Base-by-base conservation (phyloP, 2,329 filamentous ascomycete genomes). In the Albophoma yamanashiensis region DNA sequence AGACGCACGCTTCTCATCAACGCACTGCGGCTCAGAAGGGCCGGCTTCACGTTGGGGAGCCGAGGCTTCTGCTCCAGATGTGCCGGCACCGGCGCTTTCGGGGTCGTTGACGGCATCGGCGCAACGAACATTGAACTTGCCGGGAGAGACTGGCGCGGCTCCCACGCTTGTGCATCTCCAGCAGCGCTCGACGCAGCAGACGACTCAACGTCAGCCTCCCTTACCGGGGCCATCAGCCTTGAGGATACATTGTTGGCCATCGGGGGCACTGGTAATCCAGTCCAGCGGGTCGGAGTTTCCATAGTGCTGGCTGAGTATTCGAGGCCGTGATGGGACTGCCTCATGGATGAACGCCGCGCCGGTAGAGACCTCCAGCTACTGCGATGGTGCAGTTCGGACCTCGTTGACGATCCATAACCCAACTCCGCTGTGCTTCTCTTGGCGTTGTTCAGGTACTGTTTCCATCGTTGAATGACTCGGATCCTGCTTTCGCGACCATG, bases 241-340 rank as follows among this genome's bases (percentile, higher is more conserved):
- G 68, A 59, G 12, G 66, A 62, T 27, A 70, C 45, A 2, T 67
- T 65, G 38, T 71, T 73, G 8, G 71, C 67, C 62, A 75, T 70
- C 11, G 36, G 36, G 6, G 74, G 70, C 38, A 74, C 69, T 8
- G 74, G 69, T 57, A 74, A 69, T 4, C 79, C 75, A 3, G 76
- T 78, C 72, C 77, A 75, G 57, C 76, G 76, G n/a, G 77, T 80
- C 2, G 78, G 78, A 9, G 78, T 80, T 56, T 75, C 73, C 17
- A 75, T 59, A 8, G 66, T 60, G 55, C 63, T 67, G 25, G 61
- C 59, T 1, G 63, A 55, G 40, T 65, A 63, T 43, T 68, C 66
- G 22, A 62, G 64, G 11, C 59, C 60, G 34, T 63, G 62, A 27
- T 67, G 64, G 8, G 63, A 62, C 47, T 67, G 67, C 56, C 61